Percentiles rank a stretch among this genome's conserved stretches.
phyloP scores from a whole-genome alignment of 2,329 filamentous ascomycete species.

The Colletotrichum zoysiae region DNA sequence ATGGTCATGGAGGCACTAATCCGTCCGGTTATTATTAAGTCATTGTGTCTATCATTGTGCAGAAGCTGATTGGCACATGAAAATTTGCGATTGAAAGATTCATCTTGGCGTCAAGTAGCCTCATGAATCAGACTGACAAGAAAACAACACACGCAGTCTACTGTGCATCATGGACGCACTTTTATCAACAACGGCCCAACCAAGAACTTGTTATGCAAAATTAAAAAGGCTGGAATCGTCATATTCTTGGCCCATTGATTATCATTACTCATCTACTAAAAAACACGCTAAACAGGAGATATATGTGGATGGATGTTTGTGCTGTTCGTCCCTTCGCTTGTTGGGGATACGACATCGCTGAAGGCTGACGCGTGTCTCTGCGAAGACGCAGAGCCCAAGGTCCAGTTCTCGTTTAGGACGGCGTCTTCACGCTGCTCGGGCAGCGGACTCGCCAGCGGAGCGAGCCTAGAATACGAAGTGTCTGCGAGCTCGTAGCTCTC shows the following conservation, averaged over 20 bases:
- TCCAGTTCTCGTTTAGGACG: slow-evolving; percentile 11
- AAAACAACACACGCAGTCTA: neutral
- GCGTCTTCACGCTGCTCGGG: slow-evolving; percentile 21
- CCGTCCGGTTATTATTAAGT: too few species aligned
- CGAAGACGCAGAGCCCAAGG: slow-evolving; percentile 16
- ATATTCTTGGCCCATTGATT: slow-evolving; percentile 33
- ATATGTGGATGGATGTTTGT: neutral
- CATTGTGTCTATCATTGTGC: neutral
- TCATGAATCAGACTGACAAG: neutral
- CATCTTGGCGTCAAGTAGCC: neutral
- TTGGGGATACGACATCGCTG: slow-evolving; percentile 29
- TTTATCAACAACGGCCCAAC: neutral
- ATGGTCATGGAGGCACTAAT: neutral
- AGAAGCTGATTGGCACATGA: too few species aligned
- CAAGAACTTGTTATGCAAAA: neutral
- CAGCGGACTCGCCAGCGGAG: neutral
- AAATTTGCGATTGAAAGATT: neutral
- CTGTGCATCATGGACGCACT: neutral
- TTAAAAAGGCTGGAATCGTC: neutral
- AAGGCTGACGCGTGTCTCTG: slow-evolving; percentile 19
- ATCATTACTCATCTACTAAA: slow-evolving; percentile 40
- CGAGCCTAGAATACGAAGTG: slow-evolving; percentile 19
- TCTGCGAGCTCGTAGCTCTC: slow-evolving; percentile 39
- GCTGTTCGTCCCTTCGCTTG: slow-evolving; percentile 8
- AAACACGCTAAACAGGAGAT: slow-evolving; percentile 34